Evolutionary conservation across 495 filamentous ascomycete genomes (phyloP), one percentile per base, ranked within the genome.

Genomic region (Trichocladium uniseriatum): DNA sequence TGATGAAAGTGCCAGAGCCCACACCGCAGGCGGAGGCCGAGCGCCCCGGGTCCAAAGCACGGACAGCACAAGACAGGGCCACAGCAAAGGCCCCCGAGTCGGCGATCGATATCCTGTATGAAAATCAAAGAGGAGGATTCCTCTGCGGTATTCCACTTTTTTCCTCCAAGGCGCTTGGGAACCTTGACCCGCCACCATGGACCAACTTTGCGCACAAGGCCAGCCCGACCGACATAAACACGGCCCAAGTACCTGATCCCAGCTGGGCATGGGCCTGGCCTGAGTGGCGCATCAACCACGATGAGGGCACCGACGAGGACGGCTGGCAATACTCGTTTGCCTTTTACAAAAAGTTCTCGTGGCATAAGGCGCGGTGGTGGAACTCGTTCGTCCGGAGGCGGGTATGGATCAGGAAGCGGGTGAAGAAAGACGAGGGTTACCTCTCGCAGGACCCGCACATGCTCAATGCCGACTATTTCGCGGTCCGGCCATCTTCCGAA

Each of bases 231-330:
- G 79, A 92, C 60, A 94, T 95, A 50, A 78, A 82, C 44, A 94
- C 90, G 50, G 89, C 91, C 1, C 94, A 97, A 62, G 73, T 94
- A 2, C 92, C 94, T 0, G 94, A 97, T 62, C 94, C 94, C 3
- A 87, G 83, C 58, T 99, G 94, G 94, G 79, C 84, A 65, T 98
- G 92, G 92, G 83, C 78, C 5, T 99, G 92, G 94, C 80, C 83
- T 49, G 82, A 82, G 32, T 99, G 94, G 94, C 88, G 86, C 54
- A 81, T 95, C 19, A 90, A 99, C 60, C 87, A 89, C 75, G 83
- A 86, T 7, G 79, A 80, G n/a, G 81, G 86, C 52, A 57, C 60
- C 15, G 94, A 97, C 57, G 83, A 91, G 50, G 88, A 94, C 52
- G 94, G 94, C 2, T 99, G 94, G 94, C 79, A 90, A 58, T 99